Conservation (phyloP, 495 filamentous ascomycete genomes). For the Penicillium malachiteum region DNA sequence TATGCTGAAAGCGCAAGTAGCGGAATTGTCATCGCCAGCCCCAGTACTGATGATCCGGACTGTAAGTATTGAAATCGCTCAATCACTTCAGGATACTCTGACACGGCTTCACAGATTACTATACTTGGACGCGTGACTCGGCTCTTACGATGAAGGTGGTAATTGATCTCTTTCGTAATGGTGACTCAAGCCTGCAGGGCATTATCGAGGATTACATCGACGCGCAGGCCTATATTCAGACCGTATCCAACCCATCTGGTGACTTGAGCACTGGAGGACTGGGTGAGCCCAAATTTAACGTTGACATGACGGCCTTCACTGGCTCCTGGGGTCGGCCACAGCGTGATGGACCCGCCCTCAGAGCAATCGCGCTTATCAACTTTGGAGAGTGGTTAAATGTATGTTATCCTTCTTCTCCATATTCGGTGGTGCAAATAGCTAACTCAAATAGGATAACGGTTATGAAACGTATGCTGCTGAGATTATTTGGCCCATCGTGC, state of each 20-base stretch:
- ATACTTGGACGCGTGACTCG: constrained; percentile 74
- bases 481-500: constrained; percentile 54
- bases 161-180: constrained; percentile 57
- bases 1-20: constrained; percentile 43
- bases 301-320: constrained; percentile 51
- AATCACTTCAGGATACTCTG: background rate
- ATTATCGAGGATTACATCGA: constrained; percentile 57
- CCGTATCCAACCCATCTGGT: constrained; percentile 48
- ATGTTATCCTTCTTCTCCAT: constrained; percentile 3
- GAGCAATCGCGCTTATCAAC: constrained; percentile 38
- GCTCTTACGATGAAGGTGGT: constrained; percentile 61
- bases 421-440: background rate
- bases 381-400: constrained; percentile 38
- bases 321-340: constrained; percentile 63
- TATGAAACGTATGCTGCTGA: constrained; percentile 28
- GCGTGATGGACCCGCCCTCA: constrained; percentile 56
- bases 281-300: constrained; percentile 63
- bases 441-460: constrained; percentile 27
- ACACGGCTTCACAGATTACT: constrained; percentile 35
- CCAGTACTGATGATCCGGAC: constrained; percentile 56
- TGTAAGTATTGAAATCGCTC: constrained; percentile 44
- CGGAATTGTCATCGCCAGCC: constrained; percentile 63
- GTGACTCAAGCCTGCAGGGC: constrained; percentile 51
- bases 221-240: constrained; percentile 61
- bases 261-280: constrained; percentile 51